A percentile compares a stretch with the other conserved stretches of the same genome.
Conservation (phyloP, 768 basidiomycete species). For the Sarcodon sp. region DNA sequence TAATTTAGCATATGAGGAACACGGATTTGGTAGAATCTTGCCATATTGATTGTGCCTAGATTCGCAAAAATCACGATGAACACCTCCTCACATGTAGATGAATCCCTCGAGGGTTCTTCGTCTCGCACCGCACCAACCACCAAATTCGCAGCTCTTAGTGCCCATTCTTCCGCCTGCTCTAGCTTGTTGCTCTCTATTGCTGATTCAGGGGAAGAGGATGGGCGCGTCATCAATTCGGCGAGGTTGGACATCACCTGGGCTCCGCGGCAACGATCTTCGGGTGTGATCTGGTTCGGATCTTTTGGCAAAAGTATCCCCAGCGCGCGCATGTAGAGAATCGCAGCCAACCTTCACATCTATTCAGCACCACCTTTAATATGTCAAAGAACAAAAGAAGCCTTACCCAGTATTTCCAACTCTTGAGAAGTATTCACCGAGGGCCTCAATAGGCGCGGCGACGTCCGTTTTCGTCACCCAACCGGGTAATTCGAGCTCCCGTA, state of each 20-base stretch:
- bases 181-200: background rate
- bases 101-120: background rate
- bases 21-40: background rate
- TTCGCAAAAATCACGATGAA: background rate
- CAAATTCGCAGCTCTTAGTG: background rate
- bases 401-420: conserved; percentile 43
- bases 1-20: background rate
- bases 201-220: background rate
- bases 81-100: background rate
- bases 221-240: background rate
- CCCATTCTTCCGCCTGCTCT: background rate
- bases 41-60: background rate
- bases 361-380: too few relatives aligned
- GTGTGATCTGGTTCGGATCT: background rate
- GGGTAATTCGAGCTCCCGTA: conserved; percentile 41
- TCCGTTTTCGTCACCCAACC: conserved; percentile 47
- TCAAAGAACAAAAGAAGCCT: conserved; percentile 12
- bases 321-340: background rate
- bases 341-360: too few relatives aligned
- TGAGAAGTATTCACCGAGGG: conserved; percentile 50
- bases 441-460: conserved; percentile 56
- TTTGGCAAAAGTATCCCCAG: background rate
- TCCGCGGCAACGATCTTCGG: background rate
- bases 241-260: background rate
- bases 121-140: background rate